Conservation (phyloP, 2,329 filamentous ascomycete species). For the Aspergillus niger region DNA sequence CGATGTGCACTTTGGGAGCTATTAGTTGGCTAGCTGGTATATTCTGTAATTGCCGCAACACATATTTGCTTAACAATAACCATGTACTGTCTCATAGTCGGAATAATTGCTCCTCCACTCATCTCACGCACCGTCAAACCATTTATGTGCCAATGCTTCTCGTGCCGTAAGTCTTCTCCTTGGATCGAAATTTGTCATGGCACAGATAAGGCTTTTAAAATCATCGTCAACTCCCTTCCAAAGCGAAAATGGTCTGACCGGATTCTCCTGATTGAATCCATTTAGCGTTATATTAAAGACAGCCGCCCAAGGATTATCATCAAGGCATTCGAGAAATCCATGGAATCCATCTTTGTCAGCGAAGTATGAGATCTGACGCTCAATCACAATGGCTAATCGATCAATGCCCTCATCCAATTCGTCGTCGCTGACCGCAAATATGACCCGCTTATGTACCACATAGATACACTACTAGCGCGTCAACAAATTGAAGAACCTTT, state of each 20-base stretch:
- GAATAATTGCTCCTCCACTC: no score
- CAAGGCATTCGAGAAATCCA: constrained; percentile 47
- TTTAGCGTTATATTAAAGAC: constrained; percentile 42
- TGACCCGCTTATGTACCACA: constrained; percentile 45
- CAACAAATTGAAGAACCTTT: background rate
- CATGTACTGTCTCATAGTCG: no score
- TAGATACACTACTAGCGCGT: constrained; percentile 46
- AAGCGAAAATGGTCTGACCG: constrained; percentile 45
- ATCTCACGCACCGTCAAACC: constrained; percentile 21
- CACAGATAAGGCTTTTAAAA: constrained; percentile 32
- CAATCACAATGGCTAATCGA: constrained; percentile 45
- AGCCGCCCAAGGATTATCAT: constrained; percentile 43
- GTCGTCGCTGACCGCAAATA: constrained; percentile 43
- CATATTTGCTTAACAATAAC: no score
- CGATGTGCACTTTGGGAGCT: no score
- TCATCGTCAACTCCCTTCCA: constrained; percentile 42
- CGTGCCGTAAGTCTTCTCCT: constrained; percentile 34
- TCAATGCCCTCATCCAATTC: constrained; percentile 37
- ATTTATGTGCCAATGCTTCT: constrained; percentile 36
- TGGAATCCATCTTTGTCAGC: constrained; percentile 46
- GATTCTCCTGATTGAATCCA: constrained; percentile 46
- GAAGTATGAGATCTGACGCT: constrained; percentile 53
- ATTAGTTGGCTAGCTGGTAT: no score
- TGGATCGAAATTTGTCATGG: constrained; percentile 38
- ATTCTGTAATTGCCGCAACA: no score